Base-by-base conservation (phyloP, 345 rosid genomes). In the Erodium maritimum region DNA sequence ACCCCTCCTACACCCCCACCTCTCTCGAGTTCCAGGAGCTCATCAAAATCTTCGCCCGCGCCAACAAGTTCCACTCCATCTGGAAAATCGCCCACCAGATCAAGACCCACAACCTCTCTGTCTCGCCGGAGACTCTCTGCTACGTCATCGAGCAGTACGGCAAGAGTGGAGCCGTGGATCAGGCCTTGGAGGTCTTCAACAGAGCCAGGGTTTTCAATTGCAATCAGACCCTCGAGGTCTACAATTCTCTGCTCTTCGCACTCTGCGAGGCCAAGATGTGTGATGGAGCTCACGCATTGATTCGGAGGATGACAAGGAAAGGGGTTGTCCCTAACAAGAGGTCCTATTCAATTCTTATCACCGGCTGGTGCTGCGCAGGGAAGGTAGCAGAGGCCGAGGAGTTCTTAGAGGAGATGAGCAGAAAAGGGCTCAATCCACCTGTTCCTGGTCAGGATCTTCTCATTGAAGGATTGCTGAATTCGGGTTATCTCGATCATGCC, bases 381-480 rank as follows among this genome's bases (percentile, higher is more conserved):
- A 88, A 91, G 67, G 70, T 88, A 77, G 76, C 63, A n/a, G 96
- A 91, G 65, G 96, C 95, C 0, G 83, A 79, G 53, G 87, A 69
- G 52, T 89, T 91, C 71, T 71, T 91, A 50, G 78, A 86, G 60
- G 96, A 88, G 56, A 86, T 91, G 96, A 91, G 95, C 21, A 59
- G 76, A 53, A 86, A 77, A 65, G 99, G 96, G 65, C 84, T 83
- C 66, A 86, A 84, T 61, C 96, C 95, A 21, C n/a, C n/a, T n/a
- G n/a, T n/a, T n/a, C n/a, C n/a, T n/a, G n/a, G n/a, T n/a, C 81
- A 94, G 58, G 99, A 91, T 73, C 73, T 91, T 68, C 75, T 91
- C 22, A 74, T 91, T 46, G 94, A 88, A 72, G 98, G 95, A 42
- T 25, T 91, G 76, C 59, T 91, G 65, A 86, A 77, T 7, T 91